Evolutionary conservation across 257 asterid species (phyloP), one percentile per base, ranked within the genome.

Genomic region (Petrea volubilis): DNA sequence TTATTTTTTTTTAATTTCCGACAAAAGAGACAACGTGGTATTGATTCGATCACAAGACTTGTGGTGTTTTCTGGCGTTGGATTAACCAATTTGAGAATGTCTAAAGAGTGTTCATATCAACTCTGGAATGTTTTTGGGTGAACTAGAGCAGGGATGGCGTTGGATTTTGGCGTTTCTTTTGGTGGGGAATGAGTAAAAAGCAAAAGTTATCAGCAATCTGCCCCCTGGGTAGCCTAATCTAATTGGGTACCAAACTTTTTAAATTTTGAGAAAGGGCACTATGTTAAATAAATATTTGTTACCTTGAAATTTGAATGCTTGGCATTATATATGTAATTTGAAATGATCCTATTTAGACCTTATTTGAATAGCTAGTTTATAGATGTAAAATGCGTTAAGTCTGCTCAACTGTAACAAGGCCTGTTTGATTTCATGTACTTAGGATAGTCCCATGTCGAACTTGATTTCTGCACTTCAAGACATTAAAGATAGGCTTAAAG

Each of bases 51-150:
- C 72, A 65, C 58, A 59, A 24, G 40, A 62, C 67, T 66, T 51
- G 12, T 60, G 25, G 7, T 24, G 77, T 70, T 79, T 50, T 58
- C 27, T 70, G 78, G 44, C 72, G 79, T 34, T 73, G 84, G 56
- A 77, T 60, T 67, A 90, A 41, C 97, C 98, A 93, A 1, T 71
- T 76, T 14, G 96, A 78, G 87, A 93, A 93, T 12, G 67, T 63
- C 4, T 72, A 75, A n/a, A 93, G 95, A 0, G 97, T 93, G 70
- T 93, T 89, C 93, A 87, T 87, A 75, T 93, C 98, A 27, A 97
- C 96, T 51, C 98, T 78, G 74, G 91, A 93, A 69, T 93, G 97
- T 72, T 86, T 91, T 79, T 91, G 98, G 1, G 98, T 93, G 62
- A 84, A 93, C 56, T 91, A 95, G 15, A 85, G 96, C 12, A 93